These are phyloP conservation scores for Cardamine occulta DNA, from an alignment of 345 rosid species.

Conservation along the genomic window DNA sequence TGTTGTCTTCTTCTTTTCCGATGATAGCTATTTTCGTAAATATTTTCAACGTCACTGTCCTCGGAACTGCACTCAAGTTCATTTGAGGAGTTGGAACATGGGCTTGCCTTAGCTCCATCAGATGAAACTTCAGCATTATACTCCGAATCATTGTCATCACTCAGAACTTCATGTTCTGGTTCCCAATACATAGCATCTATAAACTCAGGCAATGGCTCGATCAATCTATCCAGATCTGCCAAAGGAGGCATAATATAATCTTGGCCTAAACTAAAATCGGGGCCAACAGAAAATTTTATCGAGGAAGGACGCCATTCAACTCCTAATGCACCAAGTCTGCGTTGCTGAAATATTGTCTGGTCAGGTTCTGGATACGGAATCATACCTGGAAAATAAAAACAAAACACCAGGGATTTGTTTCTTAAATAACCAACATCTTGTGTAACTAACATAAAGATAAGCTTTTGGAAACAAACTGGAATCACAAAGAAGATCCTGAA, in stretches of 20 bases:
- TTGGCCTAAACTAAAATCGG: conserved; percentile 84
- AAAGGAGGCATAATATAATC: conserved; percentile 84
- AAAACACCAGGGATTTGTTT: conserved; percentile 26
- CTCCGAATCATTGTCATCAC: conserved; percentile 92
- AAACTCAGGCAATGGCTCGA: conserved; percentile 90
- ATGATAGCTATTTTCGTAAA: conserved; percentile 59
- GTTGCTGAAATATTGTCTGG: conserved; percentile 90
- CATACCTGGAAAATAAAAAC: conserved; percentile 65
- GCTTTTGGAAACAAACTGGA: conserved; percentile 59
- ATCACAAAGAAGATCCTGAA: conserved; percentile 97
- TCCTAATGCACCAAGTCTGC: conserved; percentile 91
- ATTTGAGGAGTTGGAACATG: conserved; percentile 60
- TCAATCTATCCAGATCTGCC: conserved; percentile 80
- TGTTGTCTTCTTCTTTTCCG: conserved; percentile 66
- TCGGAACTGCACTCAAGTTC: conserved; percentile 69
- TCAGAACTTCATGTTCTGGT: conserved; percentile 76
- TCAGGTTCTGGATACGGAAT: conserved; percentile 96
- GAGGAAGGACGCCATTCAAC: conserved; percentile 85
- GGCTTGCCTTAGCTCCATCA: conserved; percentile 74
- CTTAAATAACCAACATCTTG: conserved; percentile 25
- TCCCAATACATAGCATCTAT: conserved; percentile 91
- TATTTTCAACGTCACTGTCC: conserved; percentile 64
- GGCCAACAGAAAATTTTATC: conserved; percentile 73
- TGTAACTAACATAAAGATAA: conserved; percentile 38
- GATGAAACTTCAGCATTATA: conserved; percentile 77